Evolutionary conservation across 352 stramenopile genomes (phyloP).

Genomic region (Globisporangium canariense): DNA sequence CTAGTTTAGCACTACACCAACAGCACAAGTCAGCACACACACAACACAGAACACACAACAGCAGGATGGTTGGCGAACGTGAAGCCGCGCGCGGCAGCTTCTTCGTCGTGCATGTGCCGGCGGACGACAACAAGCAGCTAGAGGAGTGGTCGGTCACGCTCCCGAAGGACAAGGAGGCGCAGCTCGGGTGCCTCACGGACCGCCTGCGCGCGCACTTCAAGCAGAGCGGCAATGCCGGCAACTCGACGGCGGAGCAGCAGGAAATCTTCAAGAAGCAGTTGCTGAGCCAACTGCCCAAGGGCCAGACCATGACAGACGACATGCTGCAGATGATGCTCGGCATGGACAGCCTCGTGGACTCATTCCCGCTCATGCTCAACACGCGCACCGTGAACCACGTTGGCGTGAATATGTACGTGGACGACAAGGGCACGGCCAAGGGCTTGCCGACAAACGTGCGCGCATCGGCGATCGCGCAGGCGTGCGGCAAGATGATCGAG

Average conservation of each 20-base stretch:
- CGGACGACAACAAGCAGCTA: constrained; percentile 46
- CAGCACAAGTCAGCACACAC: too few species aligned
- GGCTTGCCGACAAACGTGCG: constrained; percentile 71
- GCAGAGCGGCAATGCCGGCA: constrained; percentile 26
- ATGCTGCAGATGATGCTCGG: constrained; percentile 86
- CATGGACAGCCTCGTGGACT: constrained; percentile 88
- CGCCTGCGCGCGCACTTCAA: constrained; percentile 79
- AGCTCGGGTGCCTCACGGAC: constrained; percentile 82
- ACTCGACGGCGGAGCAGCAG: constrained; percentile 45
- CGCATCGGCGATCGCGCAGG: constrained; percentile 76
- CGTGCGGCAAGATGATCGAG: constrained; percentile 79
- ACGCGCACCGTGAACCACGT: constrained; percentile 62
- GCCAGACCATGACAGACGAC: constrained; percentile 53
- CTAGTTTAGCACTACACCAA: not conserved
- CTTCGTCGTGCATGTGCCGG: constrained; percentile 68
- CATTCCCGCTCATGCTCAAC: constrained; percentile 85
- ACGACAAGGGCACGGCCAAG: constrained; percentile 89
- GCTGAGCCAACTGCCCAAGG: constrained; percentile 64
- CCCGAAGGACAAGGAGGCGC: constrained; percentile 69
- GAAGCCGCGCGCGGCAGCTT: constrained; percentile 54
- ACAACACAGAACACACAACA: not conserved
- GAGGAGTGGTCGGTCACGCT: constrained; percentile 73
- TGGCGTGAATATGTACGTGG: constrained; percentile 88
- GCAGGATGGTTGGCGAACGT: constrained; percentile 55
- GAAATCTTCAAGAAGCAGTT: constrained; percentile 84